Evolutionary conservation across 2,329 filamentous ascomycete species (phyloP).

Genomic region (Talaromyces rugulosus): DNA sequence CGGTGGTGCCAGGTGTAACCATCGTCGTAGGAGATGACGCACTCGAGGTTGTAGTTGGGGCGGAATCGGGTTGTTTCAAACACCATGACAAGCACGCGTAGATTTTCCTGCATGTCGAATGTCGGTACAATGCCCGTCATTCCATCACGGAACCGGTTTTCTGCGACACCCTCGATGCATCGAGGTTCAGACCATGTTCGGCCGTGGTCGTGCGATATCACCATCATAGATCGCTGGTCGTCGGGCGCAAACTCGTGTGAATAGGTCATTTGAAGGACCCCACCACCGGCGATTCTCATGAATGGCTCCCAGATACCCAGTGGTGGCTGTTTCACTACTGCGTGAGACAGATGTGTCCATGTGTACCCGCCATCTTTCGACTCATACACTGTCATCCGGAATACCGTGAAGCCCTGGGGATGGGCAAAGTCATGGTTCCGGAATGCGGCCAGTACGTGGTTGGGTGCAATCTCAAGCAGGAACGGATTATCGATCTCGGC

Average conservation of each 20-base stretch:
- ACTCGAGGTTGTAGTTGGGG: slow-evolving; percentile 41
- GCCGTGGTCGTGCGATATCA: slow-evolving; percentile 42
- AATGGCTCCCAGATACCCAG: slow-evolving; percentile 50
- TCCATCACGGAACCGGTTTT: slow-evolving; percentile 36
- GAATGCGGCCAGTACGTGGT: slow-evolving; percentile 44
- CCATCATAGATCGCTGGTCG: slow-evolving; percentile 50
- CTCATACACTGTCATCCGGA: slow-evolving; percentile 49
- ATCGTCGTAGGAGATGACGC: slow-evolving; percentile 43
- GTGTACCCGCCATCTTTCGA: slow-evolving; percentile 41
- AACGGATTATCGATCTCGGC: slow-evolving; percentile 49
- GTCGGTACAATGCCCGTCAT: slow-evolving; percentile 44
- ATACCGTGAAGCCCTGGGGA: slow-evolving; percentile 34
- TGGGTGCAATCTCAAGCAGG: slow-evolving; percentile 37
- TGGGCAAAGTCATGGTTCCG: slow-evolving; percentile 44
- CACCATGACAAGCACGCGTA: slow-evolving; percentile 39
- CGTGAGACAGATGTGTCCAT: slow-evolving; percentile 45
- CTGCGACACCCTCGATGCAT: slow-evolving; percentile 38
- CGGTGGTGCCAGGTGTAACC: slow-evolving; percentile 38
- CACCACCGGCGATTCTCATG: slow-evolving; percentile 36
- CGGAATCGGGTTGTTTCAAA: slow-evolving; percentile 44
- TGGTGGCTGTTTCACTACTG: slow-evolving; percentile 35
- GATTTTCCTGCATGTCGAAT: slow-evolving; percentile 27
- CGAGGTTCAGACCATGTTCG: slow-evolving; percentile 40
- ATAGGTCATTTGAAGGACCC: slow-evolving; percentile 44
- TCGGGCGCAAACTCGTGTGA: slow-evolving; percentile 44